phyloP scores from a whole-genome alignment of 805 yeast genomes.

The Jamesozyma lodderae region DNA sequence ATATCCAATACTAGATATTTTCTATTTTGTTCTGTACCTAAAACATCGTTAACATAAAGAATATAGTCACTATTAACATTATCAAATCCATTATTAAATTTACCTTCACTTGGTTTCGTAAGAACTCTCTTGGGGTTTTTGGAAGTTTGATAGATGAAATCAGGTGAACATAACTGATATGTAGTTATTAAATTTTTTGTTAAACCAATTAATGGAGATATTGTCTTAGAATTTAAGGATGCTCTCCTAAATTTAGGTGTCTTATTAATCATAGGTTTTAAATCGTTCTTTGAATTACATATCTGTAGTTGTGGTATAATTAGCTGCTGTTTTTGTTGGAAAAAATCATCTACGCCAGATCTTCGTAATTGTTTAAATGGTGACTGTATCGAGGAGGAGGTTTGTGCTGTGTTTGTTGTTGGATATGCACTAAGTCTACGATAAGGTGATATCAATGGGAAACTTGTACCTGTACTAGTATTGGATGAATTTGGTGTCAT shows the following conservation, averaged over 20 bases:
- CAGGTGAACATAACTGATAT: conserved; percentile 76
- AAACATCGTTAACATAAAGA: conserved; percentile 83
- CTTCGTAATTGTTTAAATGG: conserved; percentile 27
- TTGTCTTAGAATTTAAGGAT: conserved; percentile 50
- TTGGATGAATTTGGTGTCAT: background rate
- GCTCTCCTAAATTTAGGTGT: conserved; percentile 66
- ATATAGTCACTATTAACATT: conserved; percentile 87
- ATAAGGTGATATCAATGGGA: conserved; percentile 17
- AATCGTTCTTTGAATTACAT: conserved; percentile 39
- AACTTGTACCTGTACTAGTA: background rate
- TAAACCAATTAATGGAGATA: conserved; percentile 74
- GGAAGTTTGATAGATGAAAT: conserved; percentile 70
- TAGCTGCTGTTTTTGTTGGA: conserved; percentile 8
- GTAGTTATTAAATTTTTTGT: conserved; percentile 72
- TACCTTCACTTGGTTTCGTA: conserved; percentile 86
- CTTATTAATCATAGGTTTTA: conserved; percentile 51
- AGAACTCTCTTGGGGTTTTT: conserved; percentile 87
- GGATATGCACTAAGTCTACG: conserved; percentile 27
- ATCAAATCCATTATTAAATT: conserved; percentile 72
- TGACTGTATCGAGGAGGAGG: conserved; percentile 22
- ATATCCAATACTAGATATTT: conserved; percentile 84
- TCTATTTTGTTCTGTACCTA: conserved; percentile 62
- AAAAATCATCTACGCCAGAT: conserved; percentile 14
- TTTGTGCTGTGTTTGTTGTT: conserved; percentile 12
- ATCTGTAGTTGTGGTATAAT: conserved; percentile 42